Evolutionary conservation across 2,329 filamentous ascomycete genomes (phyloP).

Genomic region (Nannizziopsis barbatae): DNA sequence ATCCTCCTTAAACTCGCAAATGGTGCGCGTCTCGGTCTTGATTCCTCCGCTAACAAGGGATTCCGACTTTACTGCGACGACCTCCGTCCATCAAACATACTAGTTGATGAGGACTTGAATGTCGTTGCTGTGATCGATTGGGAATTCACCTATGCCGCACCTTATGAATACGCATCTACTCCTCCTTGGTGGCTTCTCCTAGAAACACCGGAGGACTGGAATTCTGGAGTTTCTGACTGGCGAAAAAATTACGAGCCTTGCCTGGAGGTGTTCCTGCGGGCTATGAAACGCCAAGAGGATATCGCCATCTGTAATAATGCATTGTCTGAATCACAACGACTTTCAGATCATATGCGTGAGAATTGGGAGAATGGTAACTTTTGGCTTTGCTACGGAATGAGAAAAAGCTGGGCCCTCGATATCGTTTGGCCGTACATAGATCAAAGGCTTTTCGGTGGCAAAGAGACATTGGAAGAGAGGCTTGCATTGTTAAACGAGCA

Average conservation of each 20-base stretch:
- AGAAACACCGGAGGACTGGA: slow-evolving; percentile 14
- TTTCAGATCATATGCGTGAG: slow-evolving; percentile 20
- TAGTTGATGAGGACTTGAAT: slow-evolving; percentile 19
- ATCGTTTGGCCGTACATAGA: too few species aligned
- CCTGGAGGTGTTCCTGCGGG: slow-evolving; percentile 18
- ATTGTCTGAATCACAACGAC: slow-evolving; percentile 13
- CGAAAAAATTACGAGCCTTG: slow-evolving; percentile 19
- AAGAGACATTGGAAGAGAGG: too few species aligned
- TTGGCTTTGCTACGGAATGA: too few species aligned
- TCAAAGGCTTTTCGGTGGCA: too few species aligned
- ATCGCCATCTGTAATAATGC: slow-evolving; percentile 9
- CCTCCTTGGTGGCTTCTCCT: slow-evolving; percentile 19
- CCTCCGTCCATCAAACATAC: slow-evolving; percentile 21
- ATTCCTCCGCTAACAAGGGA: slow-evolving; percentile 10
- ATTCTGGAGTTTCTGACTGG: slow-evolving; percentile 18
- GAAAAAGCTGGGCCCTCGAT: too few species aligned
- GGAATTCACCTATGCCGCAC: slow-evolving; percentile 20
- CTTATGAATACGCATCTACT: slow-evolving; percentile 16
- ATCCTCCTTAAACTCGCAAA: slow-evolving; percentile 33
- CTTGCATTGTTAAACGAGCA: too few species aligned
- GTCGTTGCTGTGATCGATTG: slow-evolving; percentile 22
- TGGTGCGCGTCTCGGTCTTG: slow-evolving; percentile 11
- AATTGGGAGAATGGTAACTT: slow-evolving; percentile 20
- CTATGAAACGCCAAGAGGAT: slow-evolving; percentile 17
- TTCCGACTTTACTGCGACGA: slow-evolving; percentile 26